These are phyloP conservation scores for Ascochyta clinopodiicola DNA, from an alignment of 2,329 filamentous ascomycete species.

Conservation along the genomic window DNA sequence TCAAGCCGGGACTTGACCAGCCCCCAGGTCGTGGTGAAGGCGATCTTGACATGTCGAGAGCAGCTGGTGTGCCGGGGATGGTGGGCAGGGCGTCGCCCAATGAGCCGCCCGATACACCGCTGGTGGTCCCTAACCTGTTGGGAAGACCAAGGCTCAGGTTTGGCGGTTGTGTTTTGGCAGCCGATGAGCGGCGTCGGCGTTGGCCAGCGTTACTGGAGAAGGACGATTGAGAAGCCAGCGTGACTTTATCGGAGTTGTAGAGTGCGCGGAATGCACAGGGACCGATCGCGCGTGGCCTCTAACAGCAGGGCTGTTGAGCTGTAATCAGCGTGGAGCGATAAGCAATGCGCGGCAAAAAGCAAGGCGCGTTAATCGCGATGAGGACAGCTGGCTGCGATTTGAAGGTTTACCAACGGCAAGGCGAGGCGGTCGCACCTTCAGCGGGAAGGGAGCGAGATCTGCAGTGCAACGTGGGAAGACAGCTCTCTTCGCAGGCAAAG, in stretches of 20 bases:
- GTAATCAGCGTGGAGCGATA: slow-evolving; percentile 11
- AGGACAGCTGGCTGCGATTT: slow-evolving; percentile 38
- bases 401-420: slow-evolving; percentile 24
- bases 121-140: slow-evolving; percentile 41
- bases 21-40: slow-evolving; percentile 86
- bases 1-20: slow-evolving; percentile 84
- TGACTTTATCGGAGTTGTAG: slow-evolving; percentile 37
- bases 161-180: slow-evolving; percentile 43
- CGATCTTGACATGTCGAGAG: slow-evolving; percentile 76
- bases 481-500: slow-evolving; percentile 17
- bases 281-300: slow-evolving; percentile 21
- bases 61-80: slow-evolving; percentile 47
- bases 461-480: slow-evolving; percentile 30
- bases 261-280: slow-evolving; percentile 33
- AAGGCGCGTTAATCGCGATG: slow-evolving; percentile 24
- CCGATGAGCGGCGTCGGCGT: slow-evolving; percentile 50
- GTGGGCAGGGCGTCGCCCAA: slow-evolving; percentile 44
- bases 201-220: slow-evolving; percentile 48
- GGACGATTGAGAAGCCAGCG: slow-evolving; percentile 49
- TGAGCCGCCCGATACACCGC: slow-evolving; percentile 40
- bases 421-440: slow-evolving; percentile 31
- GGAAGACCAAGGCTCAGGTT: slow-evolving; percentile 39
- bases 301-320: slow-evolving; percentile 11
- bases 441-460: slow-evolving; percentile 26
- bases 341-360: slow-evolving; percentile 23